Evolutionary conservation across 441 rosid genomes (phyloP), one percentile per base, ranked within the genome.

Genomic region (Bocquillonia castaneifolia): DNA sequence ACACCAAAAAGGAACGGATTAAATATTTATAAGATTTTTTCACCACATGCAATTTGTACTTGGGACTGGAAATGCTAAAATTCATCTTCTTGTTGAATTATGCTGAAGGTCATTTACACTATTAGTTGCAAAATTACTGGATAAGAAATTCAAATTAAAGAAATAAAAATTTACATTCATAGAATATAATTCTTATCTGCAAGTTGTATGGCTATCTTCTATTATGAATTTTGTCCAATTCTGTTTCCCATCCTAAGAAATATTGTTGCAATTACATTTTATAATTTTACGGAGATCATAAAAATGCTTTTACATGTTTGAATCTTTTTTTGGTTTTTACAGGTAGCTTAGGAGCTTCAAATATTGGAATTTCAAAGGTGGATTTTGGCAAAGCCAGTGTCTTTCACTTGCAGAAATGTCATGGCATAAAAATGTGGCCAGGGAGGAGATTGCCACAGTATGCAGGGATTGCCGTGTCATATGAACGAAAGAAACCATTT

Each of bases 281-380:
- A 34, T 17, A 9, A 7, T 50, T 3, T 37, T n/a, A 32, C n/a
- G 2, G 34, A 64, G 36, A 37, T 36, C 29, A 17, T n/a, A n/a
- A 36, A 37, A 54, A 36, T 10, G 51, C 23, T 15, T 37, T 26
- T 37, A 54, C 18, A 10, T 47, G 37, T 26, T 48, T 26, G 34
- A 59, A 18, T 63, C 52, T 34, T 67, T 29, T 39, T 69, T 31
- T 55, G 59, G 42, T 67, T 71, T 34, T 65, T 80, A 69, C 88
- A 88, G 94, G 91, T 83, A 81, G 86, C 80, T 74, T 89, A 71
- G 87, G 90, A 73, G 81, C 73, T 67, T 76, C 86, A 56, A 81
- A 82, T 67, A 29, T 82, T 53, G 83, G 81, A 73, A 65, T 80
- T 51, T 69, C 76, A 2, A 77, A 77, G 25, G 63, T 74, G 53